Evolutionary conservation across 2,329 filamentous ascomycete species (phyloP), one percentile per base, ranked within the genome.

Genomic region (Coleophoma eucalyptorum): DNA sequence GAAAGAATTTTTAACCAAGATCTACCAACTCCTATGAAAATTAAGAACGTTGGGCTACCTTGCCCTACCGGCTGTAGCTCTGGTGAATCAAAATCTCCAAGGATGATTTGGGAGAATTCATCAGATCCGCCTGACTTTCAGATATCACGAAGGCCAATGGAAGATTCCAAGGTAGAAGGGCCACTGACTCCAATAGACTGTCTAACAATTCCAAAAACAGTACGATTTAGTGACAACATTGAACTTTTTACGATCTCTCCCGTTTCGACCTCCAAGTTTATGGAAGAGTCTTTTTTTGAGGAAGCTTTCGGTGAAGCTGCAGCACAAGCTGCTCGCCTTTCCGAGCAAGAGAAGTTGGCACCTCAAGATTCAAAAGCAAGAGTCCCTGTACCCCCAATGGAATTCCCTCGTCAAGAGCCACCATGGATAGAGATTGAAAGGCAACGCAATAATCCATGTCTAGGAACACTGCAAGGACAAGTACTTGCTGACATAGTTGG

Each of bases 321-420:
- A 33, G 50, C 56, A 33, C 46, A 42, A 33, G 61, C 46, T 31
- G 61, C 54, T 19, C 55, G 50, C 18, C 46, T 55, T 45, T 40
- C 52, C 26, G 63, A 67, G 33, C 63, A 67, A 50, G 66, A 69
- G 50, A 58, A 55, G 37, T 43, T 69, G 34, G 49, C 61, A n/a
- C 52, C 51, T 34, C 62, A 56, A 38, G 62, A 67, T 41, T 56
- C 75, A 0, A 75, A 69, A 4, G 66, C 68, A 46, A 70, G 78
- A 37, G 69, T 80, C 1, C 58, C 70, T n/a, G 69, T 80, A 4
- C 78, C 78, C 0, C 26, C 64, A 0, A 61, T 83, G 53, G 72
- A 76, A 26, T 70, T 74, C 34, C 63, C 67, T 0, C 55, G 65
- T 15, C 67, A 71, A 11, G 53, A 61, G 6, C 64, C 74, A 4